Evolutionary conservation across 768 basidiomycete species (phyloP).

Genomic region (Brasilioporus rufonigricans): DNA sequence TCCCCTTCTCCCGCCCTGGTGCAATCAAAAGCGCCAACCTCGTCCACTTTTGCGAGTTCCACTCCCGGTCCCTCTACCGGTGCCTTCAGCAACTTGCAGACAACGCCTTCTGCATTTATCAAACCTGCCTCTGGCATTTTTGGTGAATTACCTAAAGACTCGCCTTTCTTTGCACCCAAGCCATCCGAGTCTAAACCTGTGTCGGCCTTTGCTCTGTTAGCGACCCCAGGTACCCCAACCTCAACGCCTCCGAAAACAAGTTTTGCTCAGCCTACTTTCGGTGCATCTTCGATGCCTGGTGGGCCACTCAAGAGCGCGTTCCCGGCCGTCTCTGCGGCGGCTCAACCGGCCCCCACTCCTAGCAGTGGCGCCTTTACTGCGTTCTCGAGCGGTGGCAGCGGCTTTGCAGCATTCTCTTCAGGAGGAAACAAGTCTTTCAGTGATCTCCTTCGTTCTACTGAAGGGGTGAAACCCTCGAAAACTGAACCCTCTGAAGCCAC

Average conservation of each 20-base stretch:
- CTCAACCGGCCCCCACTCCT: slow-evolving; percentile 12
- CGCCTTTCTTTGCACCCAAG: slow-evolving; percentile 52
- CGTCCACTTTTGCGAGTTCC: slow-evolving; percentile 19
- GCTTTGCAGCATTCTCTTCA: slow-evolving; percentile 51
- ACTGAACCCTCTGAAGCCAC: slow-evolving; percentile 17
- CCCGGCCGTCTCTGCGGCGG: background rate
- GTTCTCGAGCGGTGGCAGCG: slow-evolving; percentile 36
- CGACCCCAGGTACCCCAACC: slow-evolving; percentile 14
- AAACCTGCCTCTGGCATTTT: slow-evolving; percentile 38
- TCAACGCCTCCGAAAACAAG: slow-evolving; percentile 24
- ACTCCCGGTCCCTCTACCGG: slow-evolving; percentile 28
- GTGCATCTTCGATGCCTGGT: slow-evolving; percentile 35
- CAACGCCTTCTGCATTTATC: slow-evolving; percentile 34
- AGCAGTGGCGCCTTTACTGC: slow-evolving; percentile 26
- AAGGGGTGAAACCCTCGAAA: slow-evolving; percentile 23
- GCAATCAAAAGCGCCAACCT: slow-evolving; percentile 1
- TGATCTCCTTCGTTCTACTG: slow-evolving; percentile 52
- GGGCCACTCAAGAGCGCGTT: slow-evolving; percentile 21
- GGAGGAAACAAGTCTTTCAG: slow-evolving; percentile 53
- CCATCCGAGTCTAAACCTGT: slow-evolving; percentile 32
- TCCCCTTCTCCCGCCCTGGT: slow-evolving; percentile 25
- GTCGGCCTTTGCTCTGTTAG: slow-evolving; percentile 38
- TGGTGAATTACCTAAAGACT: slow-evolving; percentile 38
- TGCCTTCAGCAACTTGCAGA: slow-evolving; percentile 41
- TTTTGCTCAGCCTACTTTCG: slow-evolving; percentile 35